A percentile compares a stretch with the other conserved stretches of the same genome.
These are phyloP conservation scores for Aureoboletus auriporus DNA, from an alignment of 768 basidiomycete species.

Conservation along the genomic window DNA sequence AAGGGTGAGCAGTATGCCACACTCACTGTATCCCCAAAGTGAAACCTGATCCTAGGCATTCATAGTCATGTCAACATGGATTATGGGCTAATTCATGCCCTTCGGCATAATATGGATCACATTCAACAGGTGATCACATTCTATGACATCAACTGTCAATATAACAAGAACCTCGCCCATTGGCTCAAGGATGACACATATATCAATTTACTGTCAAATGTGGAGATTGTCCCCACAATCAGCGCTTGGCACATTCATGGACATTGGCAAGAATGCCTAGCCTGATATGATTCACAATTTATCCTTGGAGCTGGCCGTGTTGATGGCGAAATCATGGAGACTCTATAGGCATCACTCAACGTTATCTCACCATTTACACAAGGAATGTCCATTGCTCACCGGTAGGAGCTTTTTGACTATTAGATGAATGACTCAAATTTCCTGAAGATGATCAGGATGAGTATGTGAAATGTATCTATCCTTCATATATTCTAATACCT, in stretches of 20 bases:
- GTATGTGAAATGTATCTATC: background rate
- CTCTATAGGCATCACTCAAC: slow-evolving; percentile 30
- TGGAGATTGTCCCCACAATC: slow-evolving; percentile 15
- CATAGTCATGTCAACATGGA: slow-evolving; percentile 28
- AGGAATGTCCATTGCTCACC: slow-evolving; percentile 20
- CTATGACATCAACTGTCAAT: too few relatives aligned
- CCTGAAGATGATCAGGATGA: slow-evolving; percentile 3
- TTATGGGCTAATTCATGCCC: slow-evolving; percentile 7
- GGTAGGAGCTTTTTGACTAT: slow-evolving; percentile 19
- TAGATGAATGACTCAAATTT: slow-evolving; percentile 10
- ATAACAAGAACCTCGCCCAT: background rate
- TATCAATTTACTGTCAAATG: background rate
- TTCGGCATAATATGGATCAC: too few relatives aligned
- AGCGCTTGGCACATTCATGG: slow-evolving; percentile 31
- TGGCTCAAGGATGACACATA: background rate
- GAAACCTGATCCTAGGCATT: too few relatives aligned
- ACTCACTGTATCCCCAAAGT: too few relatives aligned
- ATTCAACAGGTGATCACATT: too few relatives aligned
- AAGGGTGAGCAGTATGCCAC: slow-evolving; percentile 2
- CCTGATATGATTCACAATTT: slow-evolving; percentile 22
- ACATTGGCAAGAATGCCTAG: slow-evolving; percentile 22
- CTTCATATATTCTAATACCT: too few relatives aligned
- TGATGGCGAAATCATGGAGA: slow-evolving; percentile 34
- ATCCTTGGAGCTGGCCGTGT: slow-evolving; percentile 27
- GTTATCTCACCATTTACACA: slow-evolving; percentile 19